Evolutionary conservation across 2,329 filamentous ascomycete species (phyloP).

Genomic region (Fusarium sp.): DNA sequence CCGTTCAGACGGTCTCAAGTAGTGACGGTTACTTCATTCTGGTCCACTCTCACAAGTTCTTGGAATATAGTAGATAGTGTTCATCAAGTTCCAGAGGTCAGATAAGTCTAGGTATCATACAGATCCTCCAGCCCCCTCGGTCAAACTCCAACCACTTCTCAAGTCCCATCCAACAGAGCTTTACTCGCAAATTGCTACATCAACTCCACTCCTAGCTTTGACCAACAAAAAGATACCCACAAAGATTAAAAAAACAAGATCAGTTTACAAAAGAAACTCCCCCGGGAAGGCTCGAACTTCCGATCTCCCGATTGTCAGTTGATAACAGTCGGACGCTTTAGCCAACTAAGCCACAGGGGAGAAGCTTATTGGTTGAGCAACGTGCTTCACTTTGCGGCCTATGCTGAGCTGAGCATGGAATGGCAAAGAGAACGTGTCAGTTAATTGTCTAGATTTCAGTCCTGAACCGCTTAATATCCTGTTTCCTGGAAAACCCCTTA

Average conservation of each 20-base stretch:
- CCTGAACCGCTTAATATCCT: background rate
- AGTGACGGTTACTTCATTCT: background rate
- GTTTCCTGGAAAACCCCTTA: no score
- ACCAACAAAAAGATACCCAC: conserved; percentile 18
- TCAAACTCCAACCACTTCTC: conserved; percentile 26
- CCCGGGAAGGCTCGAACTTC: conserved; percentile 49
- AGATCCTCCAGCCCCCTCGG: conserved; percentile 49
- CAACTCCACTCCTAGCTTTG: background rate
- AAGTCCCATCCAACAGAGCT: background rate
- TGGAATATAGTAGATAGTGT: conserved; percentile 28
- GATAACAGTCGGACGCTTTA: conserved; percentile 45
- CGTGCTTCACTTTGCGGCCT: background rate
- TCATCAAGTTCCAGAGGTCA: conserved; percentile 46
- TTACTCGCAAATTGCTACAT: background rate
- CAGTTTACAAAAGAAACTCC: conserved; percentile 22
- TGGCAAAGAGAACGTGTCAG: background rate
- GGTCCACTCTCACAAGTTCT: background rate
- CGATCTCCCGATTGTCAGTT: conserved; percentile 46
- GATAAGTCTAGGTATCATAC: conserved; percentile 53
- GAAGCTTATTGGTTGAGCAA: conserved; percentile 8
- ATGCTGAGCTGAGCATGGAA: background rate
- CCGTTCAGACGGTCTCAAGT: no score
- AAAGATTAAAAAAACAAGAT: background rate
- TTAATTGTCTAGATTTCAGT: background rate
- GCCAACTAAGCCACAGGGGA: conserved; percentile 45